These are phyloP conservation scores for Trametes pubescens DNA, from an alignment of 1,284 basidiomycete genomes.

Conservation along the genomic window DNA sequence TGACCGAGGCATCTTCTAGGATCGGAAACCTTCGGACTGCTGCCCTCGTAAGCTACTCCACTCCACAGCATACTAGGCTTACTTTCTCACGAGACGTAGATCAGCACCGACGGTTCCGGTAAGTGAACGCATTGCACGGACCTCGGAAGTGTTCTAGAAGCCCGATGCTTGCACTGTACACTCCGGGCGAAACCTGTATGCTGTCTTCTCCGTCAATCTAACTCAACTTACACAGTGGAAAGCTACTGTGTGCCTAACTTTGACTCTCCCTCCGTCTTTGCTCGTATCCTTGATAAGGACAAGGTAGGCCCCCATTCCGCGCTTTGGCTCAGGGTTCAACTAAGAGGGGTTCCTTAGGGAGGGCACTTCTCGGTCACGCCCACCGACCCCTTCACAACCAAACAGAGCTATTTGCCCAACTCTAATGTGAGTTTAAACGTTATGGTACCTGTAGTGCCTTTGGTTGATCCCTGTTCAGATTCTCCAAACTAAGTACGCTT, in stretches of 20 bases:
- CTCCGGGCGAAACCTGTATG: background rate
- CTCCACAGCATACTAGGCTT: slow-evolving; percentile 7
- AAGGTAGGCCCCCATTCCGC: slow-evolving; percentile 51
- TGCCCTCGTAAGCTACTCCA: slow-evolving; percentile 59
- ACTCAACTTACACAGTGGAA: slow-evolving; percentile 61
- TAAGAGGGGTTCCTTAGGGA: slow-evolving; percentile 55
- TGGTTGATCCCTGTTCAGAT: slow-evolving; percentile 48
- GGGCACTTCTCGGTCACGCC: slow-evolving; percentile 92
- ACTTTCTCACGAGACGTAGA: slow-evolving; percentile 42
- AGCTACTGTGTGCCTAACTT: slow-evolving; percentile 93
- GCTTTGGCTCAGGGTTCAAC: no score
- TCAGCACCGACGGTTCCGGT: slow-evolving; percentile 85
- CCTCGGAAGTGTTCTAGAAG: background rate
- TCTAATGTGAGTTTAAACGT: slow-evolving; percentile 69
- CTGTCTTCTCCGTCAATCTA: background rate
- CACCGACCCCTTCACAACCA: slow-evolving; percentile 69
- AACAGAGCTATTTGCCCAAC: slow-evolving; percentile 89
- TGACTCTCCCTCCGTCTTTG: slow-evolving; percentile 92
- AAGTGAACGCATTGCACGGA: slow-evolving; percentile 37
- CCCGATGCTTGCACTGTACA: background rate
- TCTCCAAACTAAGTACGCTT: slow-evolving; percentile 76
- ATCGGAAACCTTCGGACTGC: slow-evolving; percentile 85
- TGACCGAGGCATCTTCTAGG: slow-evolving; percentile 44
- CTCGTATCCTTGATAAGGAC: slow-evolving; percentile 85
- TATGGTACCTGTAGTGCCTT: background rate